Evolutionary conservation across 768 basidiomycete species (phyloP).

Genomic region (Boletus sp.): DNA sequence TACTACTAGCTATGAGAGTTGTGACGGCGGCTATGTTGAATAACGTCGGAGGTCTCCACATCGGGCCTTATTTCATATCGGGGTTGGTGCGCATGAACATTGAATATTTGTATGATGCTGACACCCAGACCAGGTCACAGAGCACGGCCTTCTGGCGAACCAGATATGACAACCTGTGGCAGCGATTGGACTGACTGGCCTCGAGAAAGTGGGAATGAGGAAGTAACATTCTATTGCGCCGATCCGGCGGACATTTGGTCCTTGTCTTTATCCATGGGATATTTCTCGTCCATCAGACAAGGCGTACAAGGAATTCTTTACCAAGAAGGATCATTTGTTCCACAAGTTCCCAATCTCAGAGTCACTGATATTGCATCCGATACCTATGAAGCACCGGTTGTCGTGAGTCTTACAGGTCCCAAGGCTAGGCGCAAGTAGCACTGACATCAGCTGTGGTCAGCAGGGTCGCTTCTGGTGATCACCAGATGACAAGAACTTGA

Average conservation of each 20-base stretch:
- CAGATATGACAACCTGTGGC: too few species aligned
- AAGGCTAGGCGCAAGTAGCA: neutral
- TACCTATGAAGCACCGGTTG: slow-evolving; percentile 8
- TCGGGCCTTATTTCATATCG: too few species aligned
- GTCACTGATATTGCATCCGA: slow-evolving; percentile 16
- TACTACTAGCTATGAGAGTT: too few species aligned
- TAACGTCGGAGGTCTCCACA: too few species aligned
- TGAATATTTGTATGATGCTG: too few species aligned
- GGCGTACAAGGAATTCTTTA: neutral
- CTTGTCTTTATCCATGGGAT: slow-evolving; percentile 30
- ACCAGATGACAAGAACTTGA: neutral
- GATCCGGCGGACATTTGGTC: slow-evolving; percentile 59
- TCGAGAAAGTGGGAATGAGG: slow-evolving; percentile 56
- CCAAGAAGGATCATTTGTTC: slow-evolving; percentile 2
- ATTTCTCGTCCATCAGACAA: neutral
- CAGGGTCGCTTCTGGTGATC: neutral
- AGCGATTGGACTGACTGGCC: neutral
- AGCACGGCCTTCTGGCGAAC: too few species aligned
- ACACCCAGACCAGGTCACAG: too few species aligned
- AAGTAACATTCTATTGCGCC: slow-evolving; percentile 20
- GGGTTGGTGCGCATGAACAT: too few species aligned
- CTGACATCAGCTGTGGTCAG: slow-evolving; percentile 6
- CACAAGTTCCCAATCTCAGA: slow-evolving; percentile 2
- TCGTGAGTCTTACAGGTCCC: slow-evolving; percentile 1
- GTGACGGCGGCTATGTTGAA: too few species aligned